phyloP scores from a whole-genome alignment of 345 rosid genomes.

The Populus davidiana region DNA sequence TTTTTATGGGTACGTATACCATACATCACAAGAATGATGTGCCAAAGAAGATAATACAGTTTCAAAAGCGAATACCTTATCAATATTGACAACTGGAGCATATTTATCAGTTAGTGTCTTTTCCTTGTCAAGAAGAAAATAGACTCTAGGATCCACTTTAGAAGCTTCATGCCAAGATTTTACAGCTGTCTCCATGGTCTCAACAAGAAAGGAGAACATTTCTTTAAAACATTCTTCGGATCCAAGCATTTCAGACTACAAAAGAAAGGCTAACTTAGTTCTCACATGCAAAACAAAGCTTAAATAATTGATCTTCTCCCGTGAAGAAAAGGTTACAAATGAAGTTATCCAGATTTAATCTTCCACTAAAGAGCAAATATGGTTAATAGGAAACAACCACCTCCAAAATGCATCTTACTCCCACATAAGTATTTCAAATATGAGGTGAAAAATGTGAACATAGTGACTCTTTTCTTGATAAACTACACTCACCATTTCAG shows the following conservation, averaged over 20 bases:
- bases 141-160: slow-evolving; percentile 73
- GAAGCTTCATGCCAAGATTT: slow-evolving; percentile 81
- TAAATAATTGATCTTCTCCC: not conserved
- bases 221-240: slow-evolving; percentile 58
- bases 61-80: slow-evolving; percentile 52
- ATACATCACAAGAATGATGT: not conserved
- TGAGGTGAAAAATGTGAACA: not conserved
- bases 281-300: not conserved
- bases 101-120: slow-evolving; percentile 71
- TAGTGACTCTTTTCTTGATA: not conserved
- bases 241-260: slow-evolving; percentile 65
- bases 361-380: not conserved
- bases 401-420: not conserved
- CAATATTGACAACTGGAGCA: slow-evolving; percentile 82
- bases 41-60: not conserved
- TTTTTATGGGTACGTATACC: not conserved
- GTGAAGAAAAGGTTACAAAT: not conserved
- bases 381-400: too few species aligned
- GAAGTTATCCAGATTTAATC: not conserved
- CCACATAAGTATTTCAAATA: not conserved
- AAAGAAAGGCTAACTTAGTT: slow-evolving; percentile 14
- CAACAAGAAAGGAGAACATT: slow-evolving; percentile 63
- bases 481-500: slow-evolving; percentile 57
- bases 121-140: slow-evolving; percentile 75
- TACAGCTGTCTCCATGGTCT: slow-evolving; percentile 77